Base-by-base conservation (phyloP, 2,329 filamentous ascomycete species). In the Aspergillus candidus region DNA sequence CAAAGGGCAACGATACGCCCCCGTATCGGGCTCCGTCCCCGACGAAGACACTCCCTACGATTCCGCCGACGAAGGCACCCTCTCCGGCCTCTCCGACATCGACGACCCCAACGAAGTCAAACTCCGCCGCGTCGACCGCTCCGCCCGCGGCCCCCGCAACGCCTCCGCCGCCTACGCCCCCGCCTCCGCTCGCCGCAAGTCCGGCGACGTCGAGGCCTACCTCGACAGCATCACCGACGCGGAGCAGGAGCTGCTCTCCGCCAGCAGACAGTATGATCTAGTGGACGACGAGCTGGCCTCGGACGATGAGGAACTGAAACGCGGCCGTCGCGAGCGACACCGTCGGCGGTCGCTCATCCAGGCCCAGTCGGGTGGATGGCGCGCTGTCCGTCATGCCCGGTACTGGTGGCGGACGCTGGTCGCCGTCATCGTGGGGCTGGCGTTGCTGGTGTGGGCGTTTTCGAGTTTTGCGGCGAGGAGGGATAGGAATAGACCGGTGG, bases 341-440 rank as follows among this genome's bases (percentile, higher is more conserved):
- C 51, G 53, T 48, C 56, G 54, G 45, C 47, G 54, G 43, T 50
- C 47, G 44, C 51, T 57, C 42, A 43, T 56, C 40, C 22, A 27
- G 22, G 22, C 22, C 22, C 22, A 27, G 22, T 27, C 22, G 22
- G 32, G 32, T 11, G 51, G 50, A 22, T 57, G 54, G 54, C 46
- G 47, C 35, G 43, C 45, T n/a, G 50, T 50, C 13, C 51, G 50
- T 33, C 55, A 55, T 32, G 51, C 52, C 11, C 48, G 43, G 32
- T 45, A 48, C 17, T 52, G 53, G 51, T 57, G 54, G 48, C 47
- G 54, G 44, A 51, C 47, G 44, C 51, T 57, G 44, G 44, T 56
- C 40, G 53, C 38, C 32, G 48, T 57, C 14, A 43, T 49, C 8
- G 33, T 52, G 35, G 47, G 32, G 5, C 32, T 57, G 44, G 50